phyloP scores from a whole-genome alignment of 2,329 filamentous ascomycete genomes.

The Fusarium torreyae region DNA sequence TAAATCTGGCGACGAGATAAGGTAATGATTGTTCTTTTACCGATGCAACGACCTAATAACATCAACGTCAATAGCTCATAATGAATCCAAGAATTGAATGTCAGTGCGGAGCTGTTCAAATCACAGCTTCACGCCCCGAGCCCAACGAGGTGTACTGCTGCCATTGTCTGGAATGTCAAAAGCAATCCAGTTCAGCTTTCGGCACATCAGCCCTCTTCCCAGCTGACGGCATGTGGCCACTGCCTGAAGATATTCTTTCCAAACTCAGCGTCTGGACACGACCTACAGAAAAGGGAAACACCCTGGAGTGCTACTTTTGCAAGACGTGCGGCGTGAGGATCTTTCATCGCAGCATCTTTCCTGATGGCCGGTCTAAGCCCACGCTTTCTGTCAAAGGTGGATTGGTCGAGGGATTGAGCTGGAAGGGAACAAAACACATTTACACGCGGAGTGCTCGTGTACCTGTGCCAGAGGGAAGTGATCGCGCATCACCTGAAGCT shows the following conservation, averaged over 20 bases:
- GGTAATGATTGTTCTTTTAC: background rate
- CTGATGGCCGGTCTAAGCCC: conserved; percentile 55
- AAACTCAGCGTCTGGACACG: conserved; percentile 58
- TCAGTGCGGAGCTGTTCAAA: conserved; percentile 58
- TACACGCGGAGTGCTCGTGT: conserved; percentile 62
- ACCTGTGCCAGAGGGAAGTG: conserved; percentile 58
- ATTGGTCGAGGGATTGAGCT: conserved; percentile 59
- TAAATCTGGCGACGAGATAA: background rate
- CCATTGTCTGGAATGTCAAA: conserved; percentile 64
- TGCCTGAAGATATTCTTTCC: conserved; percentile 52
- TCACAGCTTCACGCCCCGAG: conserved; percentile 54
- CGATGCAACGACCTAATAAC: background rate
- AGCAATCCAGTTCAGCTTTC: conserved; percentile 62
- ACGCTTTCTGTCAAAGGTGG: conserved; percentile 65
- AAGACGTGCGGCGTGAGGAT: conserved; percentile 62
- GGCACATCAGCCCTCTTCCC: conserved; percentile 63
- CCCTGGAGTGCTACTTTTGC: conserved; percentile 62
- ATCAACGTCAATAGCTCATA: background rate
- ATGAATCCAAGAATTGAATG: conserved; percentile 53
- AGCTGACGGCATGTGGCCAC: conserved; percentile 58
- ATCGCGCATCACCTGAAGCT: conserved; percentile 36
- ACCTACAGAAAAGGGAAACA: conserved; percentile 58
- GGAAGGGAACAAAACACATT: conserved; percentile 61
- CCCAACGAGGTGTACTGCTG: conserved; percentile 60
- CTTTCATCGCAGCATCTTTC: conserved; percentile 60